phyloP scores from a whole-genome alignment of 78 protist genomes.

The Dictyostelium citrinum region DNA sequence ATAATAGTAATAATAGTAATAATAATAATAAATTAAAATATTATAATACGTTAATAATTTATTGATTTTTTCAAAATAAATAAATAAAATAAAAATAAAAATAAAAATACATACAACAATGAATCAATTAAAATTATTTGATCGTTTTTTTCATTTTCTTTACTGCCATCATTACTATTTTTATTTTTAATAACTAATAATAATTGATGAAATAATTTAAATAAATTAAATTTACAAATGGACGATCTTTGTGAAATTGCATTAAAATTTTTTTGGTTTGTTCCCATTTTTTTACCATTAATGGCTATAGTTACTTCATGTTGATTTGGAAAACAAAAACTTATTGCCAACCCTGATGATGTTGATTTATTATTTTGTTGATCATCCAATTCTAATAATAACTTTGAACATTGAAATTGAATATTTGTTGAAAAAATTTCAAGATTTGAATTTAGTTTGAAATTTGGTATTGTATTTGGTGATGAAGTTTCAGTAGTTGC shows the following conservation, averaged over 20 bases:
- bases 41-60: neutral
- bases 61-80: neutral
- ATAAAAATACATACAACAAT: neutral
- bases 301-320: constrained; percentile 30
- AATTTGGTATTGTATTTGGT: neutral
- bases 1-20: too few relatives aligned
- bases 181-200: neutral
- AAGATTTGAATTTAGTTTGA: neutral
- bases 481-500: neutral
- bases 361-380: neutral
- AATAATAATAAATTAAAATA: too few relatives aligned
- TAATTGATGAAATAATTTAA: constrained; percentile 13
- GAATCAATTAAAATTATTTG: neutral
- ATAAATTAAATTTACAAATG: constrained; percentile 36
- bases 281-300: constrained; percentile 68
- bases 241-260: constrained; percentile 54
- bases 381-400: neutral
- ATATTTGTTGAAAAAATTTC: neutral
- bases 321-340: constrained; percentile 16
- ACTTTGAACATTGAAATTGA: constrained; percentile 9
- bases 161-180: neutral
- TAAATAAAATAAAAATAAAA: neutral
- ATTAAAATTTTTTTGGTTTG: constrained; percentile 43
- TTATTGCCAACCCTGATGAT: constrained; percentile 59
- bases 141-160: neutral